Base-by-base conservation (phyloP, 1,139 yeast genomes). In the Blastobotrys elegans region DNA sequence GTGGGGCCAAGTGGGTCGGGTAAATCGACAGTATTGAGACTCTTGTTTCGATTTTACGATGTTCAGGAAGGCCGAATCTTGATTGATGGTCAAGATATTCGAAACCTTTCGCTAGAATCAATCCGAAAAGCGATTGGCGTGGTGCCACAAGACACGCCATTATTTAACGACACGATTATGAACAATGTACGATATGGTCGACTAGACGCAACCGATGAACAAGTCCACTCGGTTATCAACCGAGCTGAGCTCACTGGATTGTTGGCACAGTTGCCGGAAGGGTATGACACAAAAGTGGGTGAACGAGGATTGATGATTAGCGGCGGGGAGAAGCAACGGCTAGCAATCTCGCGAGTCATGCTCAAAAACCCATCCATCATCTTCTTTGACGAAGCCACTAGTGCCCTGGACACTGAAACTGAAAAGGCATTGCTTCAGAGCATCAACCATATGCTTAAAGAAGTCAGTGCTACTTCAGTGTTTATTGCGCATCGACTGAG, bases 241-340 rank as follows among this genome's bases (percentile, higher is more conserved):
- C 76, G 77, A 55, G 96, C 95, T 1, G 82, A 85, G 59, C 73
- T 92, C 50, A 78, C 79, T 50, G 67, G 69, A 18, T 70, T 90
- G 40, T 74, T 94, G 18, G 59, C 66, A 5, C 87, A 83, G 44
- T 70, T 92, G 41, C 97, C 98, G 0, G 85, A 86, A 13, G 97
- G 97, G 1, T 72, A 77, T 39, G 72, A 83, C 32, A 92, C 98
- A 0, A 73, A 86, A 48, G 98, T 92, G n/a, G 99, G 99, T 44
- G 99, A 94, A 66, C 73, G 99, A 57, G 98, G 99, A 20, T 76
- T 92, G 76, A 92, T 92, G 98, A 89, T 92, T 42, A 88, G 97
- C 10, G 98, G 99, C 13, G 99, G 99, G 49, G 98, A 92, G 65
- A 90, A 94, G 64, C 99, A 92, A 66, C 74, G 99, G 53, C 72